Conservation (phyloP, 2,329 filamentous ascomycete species). For the Botryotinia narcissicola region DNA sequence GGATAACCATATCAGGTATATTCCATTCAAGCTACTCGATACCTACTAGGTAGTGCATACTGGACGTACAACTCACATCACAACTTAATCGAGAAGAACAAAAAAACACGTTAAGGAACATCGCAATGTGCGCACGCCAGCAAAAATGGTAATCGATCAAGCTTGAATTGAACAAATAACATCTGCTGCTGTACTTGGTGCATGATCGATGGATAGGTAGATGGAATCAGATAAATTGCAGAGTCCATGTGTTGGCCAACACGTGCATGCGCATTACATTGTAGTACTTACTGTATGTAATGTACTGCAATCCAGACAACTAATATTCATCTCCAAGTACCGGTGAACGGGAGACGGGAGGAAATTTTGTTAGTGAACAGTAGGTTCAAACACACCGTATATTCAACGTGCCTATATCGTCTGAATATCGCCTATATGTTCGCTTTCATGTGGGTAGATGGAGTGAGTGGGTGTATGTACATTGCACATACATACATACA, state of each 20-base stretch:
- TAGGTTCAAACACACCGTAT: conserved; percentile 17
- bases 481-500: too few relatives aligned
- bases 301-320: neutral
- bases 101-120: neutral
- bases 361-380: neutral
- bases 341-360: neutral
- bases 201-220: neutral
- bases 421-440: neutral
- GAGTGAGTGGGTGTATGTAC: neutral
- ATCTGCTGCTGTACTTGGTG: neutral
- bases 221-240: neutral
- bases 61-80: neutral
- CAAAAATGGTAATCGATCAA: neutral
- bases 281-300: neutral
- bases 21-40: neutral
- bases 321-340: neutral
- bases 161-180: neutral
- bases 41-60: neutral
- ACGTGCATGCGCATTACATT: neutral
- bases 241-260: conserved; percentile 5
- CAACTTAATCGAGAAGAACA: neutral
- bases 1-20: neutral
- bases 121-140: neutral
- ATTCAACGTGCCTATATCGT: neutral
- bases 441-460: neutral